A percentile compares a stretch with the other conserved stretches of the same genome.
Evolutionary conservation across 441 rosid species (phyloP).

Genomic region (Brassica balearica): DNA sequence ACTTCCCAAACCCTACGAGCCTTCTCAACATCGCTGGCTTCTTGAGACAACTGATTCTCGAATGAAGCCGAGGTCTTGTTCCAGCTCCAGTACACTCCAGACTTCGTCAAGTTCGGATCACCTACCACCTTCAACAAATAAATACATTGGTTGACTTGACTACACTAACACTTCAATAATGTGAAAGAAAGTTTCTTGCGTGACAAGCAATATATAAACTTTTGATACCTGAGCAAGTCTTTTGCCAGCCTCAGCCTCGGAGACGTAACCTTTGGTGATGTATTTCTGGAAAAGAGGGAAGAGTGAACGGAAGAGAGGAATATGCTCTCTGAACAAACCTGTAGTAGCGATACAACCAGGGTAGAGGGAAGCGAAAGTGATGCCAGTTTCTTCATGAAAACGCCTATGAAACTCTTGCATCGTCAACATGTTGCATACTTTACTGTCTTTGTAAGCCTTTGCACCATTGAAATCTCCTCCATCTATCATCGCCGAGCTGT

Average conservation of each 20-base stretch:
- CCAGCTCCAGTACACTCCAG: constrained; percentile 90
- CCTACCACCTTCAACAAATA: constrained; percentile 62
- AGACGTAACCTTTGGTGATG: constrained; percentile 88
- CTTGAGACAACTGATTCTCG: constrained; percentile 80
- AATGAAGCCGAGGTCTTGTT: constrained; percentile 54
- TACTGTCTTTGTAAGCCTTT: constrained; percentile 92
- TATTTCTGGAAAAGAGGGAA: constrained; percentile 96
- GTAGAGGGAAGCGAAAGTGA: constrained; percentile 83
- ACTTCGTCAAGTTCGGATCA: constrained; percentile 75
- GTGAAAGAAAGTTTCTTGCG: not conserved
- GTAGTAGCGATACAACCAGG: constrained; percentile 94
- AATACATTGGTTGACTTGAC: not conserved
- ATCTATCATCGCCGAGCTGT: constrained; percentile 79
- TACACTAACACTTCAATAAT: constrained; percentile 20
- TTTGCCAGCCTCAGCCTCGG: constrained; percentile 87
- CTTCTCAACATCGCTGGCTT: constrained; percentile 85
- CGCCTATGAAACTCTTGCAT: constrained; percentile 92
- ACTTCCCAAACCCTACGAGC: constrained; percentile 85
- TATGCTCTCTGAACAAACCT: constrained; percentile 87
- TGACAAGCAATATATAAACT: not conserved
- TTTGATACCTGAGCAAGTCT: constrained; percentile 78
- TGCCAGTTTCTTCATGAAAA: constrained; percentile 77
- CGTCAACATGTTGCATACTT: constrained; percentile 90
- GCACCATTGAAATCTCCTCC: constrained; percentile 96
- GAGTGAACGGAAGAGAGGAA: constrained; percentile 76